Percentiles rank a stretch among this genome's conserved stretches.
Conservation (phyloP, 805 yeast species). For the Sugiyamaella boreocaroliniensis region DNA sequence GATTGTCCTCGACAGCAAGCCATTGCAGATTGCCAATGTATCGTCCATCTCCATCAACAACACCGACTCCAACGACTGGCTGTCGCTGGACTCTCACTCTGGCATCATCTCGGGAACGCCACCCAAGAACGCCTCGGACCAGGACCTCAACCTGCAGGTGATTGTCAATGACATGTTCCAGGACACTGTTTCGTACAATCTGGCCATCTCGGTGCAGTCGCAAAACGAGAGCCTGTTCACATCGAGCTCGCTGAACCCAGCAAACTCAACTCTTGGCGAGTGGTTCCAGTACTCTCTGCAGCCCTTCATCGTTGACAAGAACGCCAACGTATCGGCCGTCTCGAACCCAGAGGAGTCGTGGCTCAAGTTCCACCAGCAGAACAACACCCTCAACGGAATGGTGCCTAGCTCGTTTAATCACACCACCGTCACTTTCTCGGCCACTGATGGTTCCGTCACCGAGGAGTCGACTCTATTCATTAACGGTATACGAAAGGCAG, state of each 20-base stretch:
- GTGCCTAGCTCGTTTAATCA: slow-evolving; percentile 48
- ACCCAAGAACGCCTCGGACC: slow-evolving; percentile 41
- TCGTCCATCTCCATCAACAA: slow-evolving; percentile 46
- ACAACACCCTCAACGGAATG: slow-evolving; percentile 60
- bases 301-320: slow-evolving; percentile 10
- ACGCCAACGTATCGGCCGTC: slow-evolving; percentile 15
- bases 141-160: slow-evolving; percentile 32
- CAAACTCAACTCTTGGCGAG: slow-evolving; percentile 67
- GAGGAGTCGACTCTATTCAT: not conserved
- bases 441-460: slow-evolving; percentile 43
- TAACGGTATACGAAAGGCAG: not conserved
- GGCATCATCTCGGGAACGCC: slow-evolving; percentile 64
- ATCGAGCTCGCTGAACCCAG: slow-evolving; percentile 41
- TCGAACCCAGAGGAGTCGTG: slow-evolving; percentile 42
- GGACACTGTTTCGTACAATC: slow-evolving; percentile 28
- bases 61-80: slow-evolving; percentile 58
- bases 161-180: slow-evolving; percentile 35
- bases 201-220: slow-evolving; percentile 20
- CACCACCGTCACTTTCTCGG: slow-evolving; percentile 39
- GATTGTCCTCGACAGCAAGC: slow-evolving; percentile 57
- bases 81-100: slow-evolving; percentile 52
- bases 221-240: slow-evolving; percentile 32
- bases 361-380: slow-evolving; percentile 54
- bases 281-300: slow-evolving; percentile 44
- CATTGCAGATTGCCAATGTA: slow-evolving; percentile 46